Evolutionary conservation across 768 basidiomycete genomes (phyloP).

Genomic region (Brasilioporus rufonigricans): DNA sequence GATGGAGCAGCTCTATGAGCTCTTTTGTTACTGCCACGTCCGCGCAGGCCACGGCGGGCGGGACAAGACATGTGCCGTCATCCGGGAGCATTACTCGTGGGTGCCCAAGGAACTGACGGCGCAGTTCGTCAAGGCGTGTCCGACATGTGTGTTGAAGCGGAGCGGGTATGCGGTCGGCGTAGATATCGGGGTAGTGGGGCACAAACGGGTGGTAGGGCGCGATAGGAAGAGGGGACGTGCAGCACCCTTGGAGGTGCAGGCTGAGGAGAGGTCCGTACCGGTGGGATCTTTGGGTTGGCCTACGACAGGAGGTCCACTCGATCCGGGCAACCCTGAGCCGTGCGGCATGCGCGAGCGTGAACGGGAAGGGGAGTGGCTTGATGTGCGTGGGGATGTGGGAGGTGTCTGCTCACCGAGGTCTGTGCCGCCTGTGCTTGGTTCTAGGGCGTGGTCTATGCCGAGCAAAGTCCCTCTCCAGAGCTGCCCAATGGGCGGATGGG

Average conservation of each 20-base stretch:
- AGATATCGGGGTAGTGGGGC: not conserved
- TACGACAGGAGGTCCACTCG: slow-evolving; percentile 27
- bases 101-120: slow-evolving; percentile 82
- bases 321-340: slow-evolving; percentile 18
- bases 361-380: not conserved
- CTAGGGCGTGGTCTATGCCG: not conserved
- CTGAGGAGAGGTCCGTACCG: not conserved
- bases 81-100: slow-evolving; percentile 74
- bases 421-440: not conserved
- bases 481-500: slow-evolving; percentile 2
- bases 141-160: slow-evolving; percentile 59
- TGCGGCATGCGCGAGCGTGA: slow-evolving; percentile 10
- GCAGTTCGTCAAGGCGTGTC: slow-evolving; percentile 75
- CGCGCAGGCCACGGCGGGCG: slow-evolving; percentile 69
- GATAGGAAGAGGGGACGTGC: not conserved
- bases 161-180: slow-evolving; percentile 31
- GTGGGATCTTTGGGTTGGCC: slow-evolving; percentile 15
- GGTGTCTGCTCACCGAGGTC: not conserved
- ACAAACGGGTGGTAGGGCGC: not conserved
- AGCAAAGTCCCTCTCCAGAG: not conserved
- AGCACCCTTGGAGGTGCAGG: not conserved
- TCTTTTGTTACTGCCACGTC: slow-evolving; percentile 72
- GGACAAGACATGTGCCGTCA: slow-evolving; percentile 69
- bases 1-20: slow-evolving; percentile 74
- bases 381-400: not conserved